Evolutionary conservation across 441 rosid genomes (phyloP).

Genomic region (Corymbia citriodora): DNA sequence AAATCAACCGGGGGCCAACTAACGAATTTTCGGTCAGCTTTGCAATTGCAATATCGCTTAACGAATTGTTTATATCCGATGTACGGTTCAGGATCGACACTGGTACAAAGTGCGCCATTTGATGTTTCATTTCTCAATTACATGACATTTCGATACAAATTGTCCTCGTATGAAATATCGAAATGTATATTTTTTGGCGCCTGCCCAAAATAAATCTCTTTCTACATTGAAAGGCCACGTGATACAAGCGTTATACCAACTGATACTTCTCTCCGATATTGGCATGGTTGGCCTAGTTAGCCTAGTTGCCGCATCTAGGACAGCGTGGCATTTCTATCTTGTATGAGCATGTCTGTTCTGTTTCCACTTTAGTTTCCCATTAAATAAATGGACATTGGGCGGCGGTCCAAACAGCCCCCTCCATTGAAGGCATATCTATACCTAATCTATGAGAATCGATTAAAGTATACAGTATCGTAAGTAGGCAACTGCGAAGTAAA

Average conservation of each 20-base stretch:
- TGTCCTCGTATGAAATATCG: neutral
- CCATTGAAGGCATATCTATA: neutral
- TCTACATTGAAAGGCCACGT: neutral
- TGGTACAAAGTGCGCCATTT: neutral
- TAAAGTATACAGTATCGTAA: neutral
- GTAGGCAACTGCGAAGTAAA: neutral
- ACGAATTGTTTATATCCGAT: neutral
- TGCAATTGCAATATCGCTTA: neutral
- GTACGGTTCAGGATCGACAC: neutral
- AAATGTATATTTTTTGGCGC: neutral
- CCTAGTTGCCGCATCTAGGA: neutral
- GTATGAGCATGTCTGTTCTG: neutral
- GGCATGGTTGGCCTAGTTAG: neutral
- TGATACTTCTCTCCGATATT: neutral
- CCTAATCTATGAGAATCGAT: neutral
- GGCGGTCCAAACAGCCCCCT: neutral
- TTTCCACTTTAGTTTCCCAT: neutral
- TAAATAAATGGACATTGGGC: neutral
- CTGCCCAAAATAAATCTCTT: neutral
- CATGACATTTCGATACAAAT: neutral
- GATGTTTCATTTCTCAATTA: neutral
- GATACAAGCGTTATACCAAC: neutral
- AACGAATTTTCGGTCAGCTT: neutral
- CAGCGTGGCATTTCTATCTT: neutral
- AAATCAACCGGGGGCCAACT: neutral